These are phyloP conservation scores for Lipomyces orientalis DNA, from an alignment of 805 yeast species.

Conservation along the genomic window DNA sequence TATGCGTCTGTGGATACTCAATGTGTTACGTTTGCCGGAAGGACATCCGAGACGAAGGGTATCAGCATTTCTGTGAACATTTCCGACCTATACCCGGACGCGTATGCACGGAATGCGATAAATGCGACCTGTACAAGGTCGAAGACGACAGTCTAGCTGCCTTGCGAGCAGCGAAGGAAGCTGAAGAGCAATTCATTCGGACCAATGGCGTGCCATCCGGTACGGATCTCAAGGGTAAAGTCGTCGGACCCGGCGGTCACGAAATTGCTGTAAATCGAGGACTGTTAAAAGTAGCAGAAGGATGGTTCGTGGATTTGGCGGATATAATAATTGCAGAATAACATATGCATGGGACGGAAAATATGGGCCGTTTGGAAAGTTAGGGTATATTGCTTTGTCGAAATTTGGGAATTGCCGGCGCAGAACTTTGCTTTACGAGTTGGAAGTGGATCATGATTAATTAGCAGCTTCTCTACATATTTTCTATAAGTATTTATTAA, in stretches of 20 bases:
- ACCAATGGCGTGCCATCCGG: conserved; percentile 32
- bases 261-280: conserved; percentile 8
- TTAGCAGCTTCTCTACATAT: background rate
- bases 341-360: background rate
- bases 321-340: conserved; percentile 24
- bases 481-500: background rate
- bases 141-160: conserved; percentile 33
- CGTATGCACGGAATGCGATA: conserved; percentile 36
- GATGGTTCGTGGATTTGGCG: conserved; percentile 10
- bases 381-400: background rate
- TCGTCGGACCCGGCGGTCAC: conserved; percentile 26
- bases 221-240: conserved; percentile 16
- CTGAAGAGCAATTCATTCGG: conserved; percentile 31
- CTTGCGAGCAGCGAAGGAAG: conserved; percentile 34
- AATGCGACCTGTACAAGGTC: conserved; percentile 36
- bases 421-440: background rate
- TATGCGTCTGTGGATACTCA: conserved; percentile 37
- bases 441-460: background rate
- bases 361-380: background rate
- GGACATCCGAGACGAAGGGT: conserved; percentile 32
- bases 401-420: background rate
- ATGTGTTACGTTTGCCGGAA: conserved; percentile 37
- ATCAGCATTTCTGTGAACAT: conserved; percentile 35
- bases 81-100: conserved; percentile 34
- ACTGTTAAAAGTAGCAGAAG: conserved; percentile 5